Base-by-base conservation (phyloP, 768 basidiomycete genomes). In the Pleurotus tuber-regium region DNA sequence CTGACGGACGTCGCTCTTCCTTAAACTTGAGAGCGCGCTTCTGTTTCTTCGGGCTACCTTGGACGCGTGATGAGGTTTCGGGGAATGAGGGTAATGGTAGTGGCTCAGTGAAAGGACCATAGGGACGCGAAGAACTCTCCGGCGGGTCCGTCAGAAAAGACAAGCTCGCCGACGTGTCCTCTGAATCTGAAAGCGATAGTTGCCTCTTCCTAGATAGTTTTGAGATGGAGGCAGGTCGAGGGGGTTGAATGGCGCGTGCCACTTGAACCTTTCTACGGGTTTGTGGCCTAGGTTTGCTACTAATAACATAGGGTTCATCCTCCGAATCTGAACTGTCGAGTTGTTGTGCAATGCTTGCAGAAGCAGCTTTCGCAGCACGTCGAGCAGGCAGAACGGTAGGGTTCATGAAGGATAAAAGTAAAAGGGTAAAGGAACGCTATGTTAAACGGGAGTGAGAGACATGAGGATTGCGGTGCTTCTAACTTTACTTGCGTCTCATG, bases 1-100 rank as follows among this genome's bases (percentile, higher is more conserved):
- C 84, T 25, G 61, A 63, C 14, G 66, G 59, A 84, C 84, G 86
- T 25, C 62, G 66, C 4, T 61, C 55, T 50, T 71, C 66, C 19
- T 74, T 16, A n/a, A 66, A 67, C 1, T 53, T 55, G 12, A 54
- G 50, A 41, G 68, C 65, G 1, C 66, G 52, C 39, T 79, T 78
- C 42, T 59, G 71, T 59, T 70, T 79, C 62, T 80, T 83, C 1
- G 78, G 76, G 24, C 41, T 21, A 7, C 41, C 26, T 25, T 1
- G 41, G 1, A 40, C 38, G 24, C 23, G 43, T 25, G 43, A 25
- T n/a, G 43, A 29, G 25, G 11, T 29, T 16, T 26, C 16, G 16
- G 12, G 4, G 14, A 26, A 46, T 1, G 10, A 3, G 2, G 16
- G 21, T 5, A 29, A 46, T 5, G 43, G 7, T 29, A 16, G 35